These are phyloP conservation scores for Seminavis robusta DNA, from an alignment of 108 stramenopile genomes.

Conservation along the genomic window DNA sequence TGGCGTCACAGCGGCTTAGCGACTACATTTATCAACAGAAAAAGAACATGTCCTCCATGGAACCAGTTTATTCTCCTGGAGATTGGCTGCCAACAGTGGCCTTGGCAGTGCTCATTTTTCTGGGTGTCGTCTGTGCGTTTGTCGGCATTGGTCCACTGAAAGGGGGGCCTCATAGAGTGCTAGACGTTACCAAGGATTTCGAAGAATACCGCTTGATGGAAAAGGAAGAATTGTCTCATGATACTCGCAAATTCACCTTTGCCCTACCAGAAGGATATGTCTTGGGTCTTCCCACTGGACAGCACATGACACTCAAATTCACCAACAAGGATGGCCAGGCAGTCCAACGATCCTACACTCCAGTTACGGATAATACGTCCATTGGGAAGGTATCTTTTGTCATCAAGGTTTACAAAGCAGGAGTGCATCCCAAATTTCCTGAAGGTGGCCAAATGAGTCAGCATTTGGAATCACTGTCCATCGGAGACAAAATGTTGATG, in stretches of 20 bases:
- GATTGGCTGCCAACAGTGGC: no score
- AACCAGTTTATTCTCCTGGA: no score
- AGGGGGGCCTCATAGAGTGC: no score
- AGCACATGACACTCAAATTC: slow-evolving; percentile 92
- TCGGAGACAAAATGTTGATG: slow-evolving; percentile 87
- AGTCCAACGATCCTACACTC: slow-evolving; percentile 88
- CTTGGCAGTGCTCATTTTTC: no score
- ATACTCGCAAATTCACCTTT: slow-evolving; percentile 93
- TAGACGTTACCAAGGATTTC: no score
- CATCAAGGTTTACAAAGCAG: slow-evolving; percentile 91
- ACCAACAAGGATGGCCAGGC: slow-evolving; percentile 62
- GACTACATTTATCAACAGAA: no score
- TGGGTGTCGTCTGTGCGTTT: no score
- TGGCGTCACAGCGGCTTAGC: no score
- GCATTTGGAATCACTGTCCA: slow-evolving; percentile 84
- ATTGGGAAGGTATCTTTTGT: slow-evolving; percentile 84
- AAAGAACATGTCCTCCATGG: no score
- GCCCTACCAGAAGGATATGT: slow-evolving; percentile 63
- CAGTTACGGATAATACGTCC: slow-evolving; percentile 71
- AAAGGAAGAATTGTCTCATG: slow-evolving; percentile 87
- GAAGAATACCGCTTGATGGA: no score
- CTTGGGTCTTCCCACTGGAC: slow-evolving; percentile 96
- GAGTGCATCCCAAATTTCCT: slow-evolving; percentile 91
- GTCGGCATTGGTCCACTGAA: no score
- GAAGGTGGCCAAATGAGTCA: slow-evolving; percentile 97